These are phyloP conservation scores for Spergularia azorica DNA, from an alignment of 179 eudicot genomes.

Conservation along the genomic window DNA sequence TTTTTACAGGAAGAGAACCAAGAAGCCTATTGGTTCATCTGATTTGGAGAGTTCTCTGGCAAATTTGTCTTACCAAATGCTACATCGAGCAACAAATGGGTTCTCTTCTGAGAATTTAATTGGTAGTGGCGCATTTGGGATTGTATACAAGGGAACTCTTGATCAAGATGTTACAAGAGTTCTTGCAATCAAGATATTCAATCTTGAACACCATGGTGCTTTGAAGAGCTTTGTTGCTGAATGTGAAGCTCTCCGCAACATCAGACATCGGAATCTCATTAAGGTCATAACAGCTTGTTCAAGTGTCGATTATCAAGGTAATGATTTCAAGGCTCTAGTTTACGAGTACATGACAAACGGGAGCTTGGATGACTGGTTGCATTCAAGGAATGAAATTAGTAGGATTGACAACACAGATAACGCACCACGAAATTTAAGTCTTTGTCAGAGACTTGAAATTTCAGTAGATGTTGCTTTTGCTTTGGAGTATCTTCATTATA, in stretches of 20 bases:
- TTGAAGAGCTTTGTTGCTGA: constrained; percentile 28
- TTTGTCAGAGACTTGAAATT: constrained; percentile 23
- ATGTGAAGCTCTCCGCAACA: constrained; percentile 10
- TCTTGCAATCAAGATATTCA: constrained; percentile 28
- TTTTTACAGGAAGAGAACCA: background rate
- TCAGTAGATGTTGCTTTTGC: constrained; percentile 27
- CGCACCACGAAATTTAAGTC: background rate
- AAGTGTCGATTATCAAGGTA: constrained; percentile 16
- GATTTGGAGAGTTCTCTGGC: background rate
- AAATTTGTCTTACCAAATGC: constrained; percentile 21
- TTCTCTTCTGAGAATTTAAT: constrained; percentile 20
- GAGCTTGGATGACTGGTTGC: constrained; percentile 29
- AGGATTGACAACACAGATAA: background rate
- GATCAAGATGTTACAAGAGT: background rate
- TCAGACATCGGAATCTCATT: constrained; percentile 33
- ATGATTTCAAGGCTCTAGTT: constrained; percentile 21
- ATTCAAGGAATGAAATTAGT: background rate
- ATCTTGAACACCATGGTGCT: constrained; percentile 13
- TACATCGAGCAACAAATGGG: constrained; percentile 23
- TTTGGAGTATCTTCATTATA: constrained; percentile 25
- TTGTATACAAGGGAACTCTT: constrained; percentile 23
- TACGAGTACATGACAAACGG: constrained; percentile 25
- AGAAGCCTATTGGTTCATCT: background rate
- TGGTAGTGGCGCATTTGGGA: constrained; percentile 27
- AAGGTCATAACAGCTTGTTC: constrained; percentile 20